Evolutionary conservation across 495 filamentous ascomycete species (phyloP), one percentile per base, ranked within the genome.

Genomic region (Jackrogersella minutella): DNA sequence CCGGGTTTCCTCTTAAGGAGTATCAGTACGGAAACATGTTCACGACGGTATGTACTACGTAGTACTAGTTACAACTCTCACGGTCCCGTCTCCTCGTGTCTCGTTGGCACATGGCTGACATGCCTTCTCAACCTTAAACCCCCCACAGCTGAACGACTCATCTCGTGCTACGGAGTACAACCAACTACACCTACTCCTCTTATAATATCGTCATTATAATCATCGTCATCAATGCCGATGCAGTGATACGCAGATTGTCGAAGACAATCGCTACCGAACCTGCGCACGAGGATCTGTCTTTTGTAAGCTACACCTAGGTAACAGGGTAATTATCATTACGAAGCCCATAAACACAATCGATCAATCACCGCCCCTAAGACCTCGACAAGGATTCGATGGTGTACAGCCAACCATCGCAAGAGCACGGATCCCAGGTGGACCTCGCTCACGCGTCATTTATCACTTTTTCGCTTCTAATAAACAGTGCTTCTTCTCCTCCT

Each of bases 211-310:
- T 44, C 31, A 62, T 62, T 69, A 62, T 69, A 53, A 19, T 37
- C 54, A 64, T 61, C 66, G 41, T 61, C 61, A 59, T 69, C 44
- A 41, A 58, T 61, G 56, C 66, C 44, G 51, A 65, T 65, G 61
- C 61, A 58, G 56, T 65, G 66, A 69, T 62, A 69, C 61, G 47
- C 46, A 69, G 66, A 69, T 69, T 69, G 66, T 65, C 66, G 61
- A 69, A 53, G 61, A 69, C 22, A 65, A 65, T 65, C 61, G 61
- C 51, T 69, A 64, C 66, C 66, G 50, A 46, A 69, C 40, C 51
- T 53, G 39, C 49, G 50, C 33, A 60, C 54, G 40, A 51, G 51
- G 61, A 61, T 64, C 55, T 22, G 49, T 26, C 50, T 41, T 57
- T 11, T 46, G n/a, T 46, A 41, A 57, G 52, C 37, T 61, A 65